Evolutionary conservation across 495 filamentous ascomycete species (phyloP), one percentile per base, ranked within the genome.

Genomic region (Articulospora tetracladia): DNA sequence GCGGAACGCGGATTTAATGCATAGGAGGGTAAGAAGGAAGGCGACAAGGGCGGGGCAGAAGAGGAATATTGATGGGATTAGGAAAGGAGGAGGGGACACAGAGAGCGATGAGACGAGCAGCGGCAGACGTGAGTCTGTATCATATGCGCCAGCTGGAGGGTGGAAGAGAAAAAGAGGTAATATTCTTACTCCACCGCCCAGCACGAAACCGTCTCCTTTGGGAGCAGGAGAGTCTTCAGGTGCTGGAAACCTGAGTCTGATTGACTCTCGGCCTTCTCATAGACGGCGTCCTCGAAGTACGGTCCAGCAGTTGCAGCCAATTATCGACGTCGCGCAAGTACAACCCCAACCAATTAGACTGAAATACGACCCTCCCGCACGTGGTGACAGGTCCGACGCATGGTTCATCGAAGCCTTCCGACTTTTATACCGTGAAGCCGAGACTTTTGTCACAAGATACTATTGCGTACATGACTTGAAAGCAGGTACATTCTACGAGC

Each of bases 381-480:
- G 47, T 0, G 48, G 55, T 20, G 65, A 67, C 44, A 28, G 51
- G 8, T 30, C 27, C 17, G 62, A 67, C 26, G 46, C 53, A 3
- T 67, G 61, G 59, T 67, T 27, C 28, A 53, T 53, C 6, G 32
- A 44, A 12, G 25, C 39, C 25, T 62, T 67, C 51, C 36, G 50
- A 15, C 41, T 44, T 10, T 39, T 64, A 7, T 67, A 55, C 27
- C 32, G 30, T 8, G n/a, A 54, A 17, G 32, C 32, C 17, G 48
- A 55, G 1, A 20, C 23, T 12, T 59, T 62, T 24, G 50, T 24
- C 8, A 19, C 20, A 3, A 46, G 32, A 4, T 64, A 59, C 55
- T 67, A 58, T 39, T 32, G 49, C 0, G 19, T 61, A 6, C 65
- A 62, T 41, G 47, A 64, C 36, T 47, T 67, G 7, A 55, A 61